Evolutionary conservation across 345 rosid genomes (phyloP).

Genomic region (Abelmoschus esculentus): DNA sequence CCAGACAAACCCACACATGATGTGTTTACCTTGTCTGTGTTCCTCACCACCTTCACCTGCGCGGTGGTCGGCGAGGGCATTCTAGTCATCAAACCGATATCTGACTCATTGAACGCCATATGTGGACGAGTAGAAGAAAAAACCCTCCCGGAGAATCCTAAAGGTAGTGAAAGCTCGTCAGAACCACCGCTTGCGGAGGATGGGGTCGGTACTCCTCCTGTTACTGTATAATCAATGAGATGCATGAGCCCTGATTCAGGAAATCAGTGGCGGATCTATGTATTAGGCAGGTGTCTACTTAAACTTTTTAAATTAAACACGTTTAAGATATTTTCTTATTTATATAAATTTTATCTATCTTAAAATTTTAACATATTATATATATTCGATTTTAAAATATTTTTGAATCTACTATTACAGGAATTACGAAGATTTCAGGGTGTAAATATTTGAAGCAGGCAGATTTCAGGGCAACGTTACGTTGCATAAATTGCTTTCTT

Average conservation of each 20-base stretch:
- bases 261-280: too few relatives aligned
- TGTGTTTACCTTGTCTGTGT: conserved; percentile 17
- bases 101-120: conserved; percentile 45
- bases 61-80: conserved; percentile 47
- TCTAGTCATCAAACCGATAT: conserved; percentile 49
- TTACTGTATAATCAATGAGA: neutral
- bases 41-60: conserved; percentile 24
- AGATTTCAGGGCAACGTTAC: too few relatives aligned
- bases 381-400: too few relatives aligned
- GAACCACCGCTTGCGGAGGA: neutral
- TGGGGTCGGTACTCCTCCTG: neutral
- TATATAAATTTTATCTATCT: too few relatives aligned
- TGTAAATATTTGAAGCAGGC: neutral
- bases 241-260: too few relatives aligned
- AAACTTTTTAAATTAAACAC: too few relatives aligned
- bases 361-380: too few relatives aligned
- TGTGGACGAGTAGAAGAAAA: conserved; percentile 8
- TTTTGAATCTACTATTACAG: too few relatives aligned
- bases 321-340: too few relatives aligned
- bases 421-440: neutral
- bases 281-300: too few relatives aligned
- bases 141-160: neutral
- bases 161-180: neutral
- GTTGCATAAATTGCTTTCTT: neutral
- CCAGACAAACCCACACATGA: conserved; percentile 22